These are phyloP conservation scores for Davidsoniella neocaledoniae DNA, from an alignment of 2,329 filamentous ascomycete species.

Conservation along the genomic window DNA sequence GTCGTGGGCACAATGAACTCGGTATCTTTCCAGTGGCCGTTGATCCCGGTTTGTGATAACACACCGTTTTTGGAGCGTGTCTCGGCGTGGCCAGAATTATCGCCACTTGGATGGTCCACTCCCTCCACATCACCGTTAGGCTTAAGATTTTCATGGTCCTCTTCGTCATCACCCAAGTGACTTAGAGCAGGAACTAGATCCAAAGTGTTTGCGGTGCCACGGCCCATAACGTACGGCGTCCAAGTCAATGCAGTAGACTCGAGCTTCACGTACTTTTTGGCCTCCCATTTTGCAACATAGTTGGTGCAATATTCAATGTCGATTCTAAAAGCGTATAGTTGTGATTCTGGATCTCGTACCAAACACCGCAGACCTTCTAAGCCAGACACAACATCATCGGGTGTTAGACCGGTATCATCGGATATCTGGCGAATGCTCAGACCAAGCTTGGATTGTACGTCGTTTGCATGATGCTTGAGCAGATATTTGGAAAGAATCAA, in stretches of 20 bases:
- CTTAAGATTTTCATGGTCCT: conserved; percentile 18
- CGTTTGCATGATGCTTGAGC: conserved; percentile 27
- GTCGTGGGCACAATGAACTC: conserved; percentile 6
- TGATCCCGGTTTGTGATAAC: background rate
- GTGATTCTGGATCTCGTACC: conserved; percentile 76
- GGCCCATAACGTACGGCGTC: conserved; percentile 95
- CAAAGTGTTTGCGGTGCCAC: conserved; percentile 64
- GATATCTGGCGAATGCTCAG: conserved; percentile 55
- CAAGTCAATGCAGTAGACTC: conserved; percentile 69
- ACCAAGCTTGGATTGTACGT: conserved; percentile 19
- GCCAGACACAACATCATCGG: conserved; percentile 89
- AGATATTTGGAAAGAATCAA: conserved; percentile 75
- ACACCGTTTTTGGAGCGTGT: conserved; percentile 2
- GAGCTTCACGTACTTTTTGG: conserved; percentile 73
- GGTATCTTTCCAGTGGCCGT: background rate
- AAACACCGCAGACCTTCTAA: conserved; percentile 80
- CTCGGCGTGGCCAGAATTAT: conserved; percentile 1
- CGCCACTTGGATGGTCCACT: background rate
- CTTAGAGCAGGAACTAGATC: conserved; percentile 69
- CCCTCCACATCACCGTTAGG: conserved; percentile 13
- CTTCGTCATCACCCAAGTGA: conserved; percentile 59
- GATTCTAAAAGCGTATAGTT: conserved; percentile 74
- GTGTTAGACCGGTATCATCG: conserved; percentile 81
- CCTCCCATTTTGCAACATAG: conserved; percentile 78
- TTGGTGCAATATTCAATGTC: conserved; percentile 73